Conservation (phyloP, 768 basidiomycete species). For the Lentinula guzmanii region DNA sequence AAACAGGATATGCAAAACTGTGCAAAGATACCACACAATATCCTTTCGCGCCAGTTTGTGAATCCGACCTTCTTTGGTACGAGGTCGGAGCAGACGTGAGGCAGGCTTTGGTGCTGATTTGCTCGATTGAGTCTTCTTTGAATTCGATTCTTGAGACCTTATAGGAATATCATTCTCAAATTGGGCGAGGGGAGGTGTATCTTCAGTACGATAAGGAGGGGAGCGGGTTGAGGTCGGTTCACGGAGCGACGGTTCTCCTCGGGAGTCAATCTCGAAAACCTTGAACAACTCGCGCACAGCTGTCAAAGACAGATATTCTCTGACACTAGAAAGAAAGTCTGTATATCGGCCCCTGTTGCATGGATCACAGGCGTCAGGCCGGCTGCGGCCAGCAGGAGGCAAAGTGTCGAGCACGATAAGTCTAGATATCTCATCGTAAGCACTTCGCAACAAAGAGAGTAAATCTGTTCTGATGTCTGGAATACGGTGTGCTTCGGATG, state of each 20-base stretch:
- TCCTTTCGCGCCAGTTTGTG: conserved; percentile 2
- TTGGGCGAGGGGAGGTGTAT: neutral
- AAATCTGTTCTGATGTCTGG: conserved; percentile 3
- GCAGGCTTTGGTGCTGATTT: neutral
- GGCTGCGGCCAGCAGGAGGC: neutral
- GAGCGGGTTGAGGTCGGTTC: neutral
- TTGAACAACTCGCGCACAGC: conserved; percentile 3
- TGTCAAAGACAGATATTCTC: neutral
- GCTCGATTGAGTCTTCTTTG: neutral
- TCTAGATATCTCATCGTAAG: neutral
- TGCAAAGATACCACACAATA: conserved; percentile 4
- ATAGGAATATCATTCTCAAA: neutral
- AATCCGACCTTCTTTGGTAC: neutral
- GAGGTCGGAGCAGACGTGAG: neutral
- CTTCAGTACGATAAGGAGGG: neutral
- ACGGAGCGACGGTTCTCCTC: neutral
- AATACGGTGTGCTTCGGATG: neutral
- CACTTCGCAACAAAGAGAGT: conserved; percentile 1
- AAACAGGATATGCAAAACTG: conserved; percentile 3
- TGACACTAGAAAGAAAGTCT: neutral
- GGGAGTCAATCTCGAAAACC: neutral
- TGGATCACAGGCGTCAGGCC: no score
- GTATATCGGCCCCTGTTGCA: neutral
- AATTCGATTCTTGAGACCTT: neutral
- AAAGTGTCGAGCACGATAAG: neutral